These are phyloP conservation scores for Simplicillium aogashimaense DNA, from an alignment of 2,329 filamentous ascomycete species.

Conservation along the genomic window DNA sequence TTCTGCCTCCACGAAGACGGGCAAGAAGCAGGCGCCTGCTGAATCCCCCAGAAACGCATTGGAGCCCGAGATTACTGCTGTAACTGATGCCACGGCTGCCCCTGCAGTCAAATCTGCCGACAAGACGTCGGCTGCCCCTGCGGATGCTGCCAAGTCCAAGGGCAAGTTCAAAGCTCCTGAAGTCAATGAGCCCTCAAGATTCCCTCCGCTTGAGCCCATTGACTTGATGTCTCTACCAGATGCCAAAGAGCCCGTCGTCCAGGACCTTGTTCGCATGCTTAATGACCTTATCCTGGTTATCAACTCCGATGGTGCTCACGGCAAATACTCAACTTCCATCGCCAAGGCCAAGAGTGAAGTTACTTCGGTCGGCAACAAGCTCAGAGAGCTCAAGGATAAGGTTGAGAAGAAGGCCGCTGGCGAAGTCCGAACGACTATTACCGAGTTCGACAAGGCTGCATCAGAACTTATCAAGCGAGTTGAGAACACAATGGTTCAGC, in stretches of 20 bases:
- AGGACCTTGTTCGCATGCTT: constrained; percentile 88
- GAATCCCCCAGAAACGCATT: constrained; percentile 7
- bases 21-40: constrained; percentile 17
- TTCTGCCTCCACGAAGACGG: constrained; percentile 19
- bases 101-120: constrained; percentile 3
- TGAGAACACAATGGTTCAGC: constrained; percentile 69
- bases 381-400: constrained; percentile 61
- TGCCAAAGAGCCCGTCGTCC: constrained; percentile 76
- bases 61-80: constrained; percentile 7
- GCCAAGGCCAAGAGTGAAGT: constrained; percentile 80
- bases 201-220: constrained; percentile 58
- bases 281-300: constrained; percentile 93
- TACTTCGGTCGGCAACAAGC: constrained; percentile 66
- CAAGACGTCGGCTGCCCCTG: constrained; percentile 17
- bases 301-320: constrained; percentile 72
- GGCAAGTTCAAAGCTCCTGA: constrained; percentile 43
- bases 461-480: constrained; percentile 82
- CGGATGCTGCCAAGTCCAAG: constrained; percentile 16
- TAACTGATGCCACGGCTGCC: constrained; percentile 8
- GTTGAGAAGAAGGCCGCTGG: constrained; percentile 63
- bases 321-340: constrained; percentile 69
- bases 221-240: constrained; percentile 68
- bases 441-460: constrained; percentile 78
- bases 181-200: constrained; percentile 55
- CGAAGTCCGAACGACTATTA: constrained; percentile 60